phyloP scores from a whole-genome alignment of 1,284 basidiomycete species.

The Apiotrichum sp. region DNA sequence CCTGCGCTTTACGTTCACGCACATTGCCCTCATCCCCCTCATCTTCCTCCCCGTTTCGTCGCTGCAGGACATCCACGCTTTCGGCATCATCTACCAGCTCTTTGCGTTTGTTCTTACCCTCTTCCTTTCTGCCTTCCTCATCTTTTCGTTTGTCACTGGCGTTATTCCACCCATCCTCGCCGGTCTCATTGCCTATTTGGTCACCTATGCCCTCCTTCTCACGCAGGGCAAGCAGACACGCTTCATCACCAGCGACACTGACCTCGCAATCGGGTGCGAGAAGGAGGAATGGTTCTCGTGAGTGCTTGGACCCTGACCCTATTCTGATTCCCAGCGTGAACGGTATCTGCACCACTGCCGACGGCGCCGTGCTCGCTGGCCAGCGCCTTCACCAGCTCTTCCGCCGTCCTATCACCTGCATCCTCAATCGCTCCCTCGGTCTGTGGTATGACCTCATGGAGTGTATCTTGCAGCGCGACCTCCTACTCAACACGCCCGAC shows the following conservation, averaged over 20 bases:
- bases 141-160: neutral
- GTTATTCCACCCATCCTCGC: conserved; percentile 13
- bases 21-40: conserved; percentile 11
- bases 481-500: conserved; percentile 25
- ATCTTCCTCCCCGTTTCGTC: conserved; percentile 17
- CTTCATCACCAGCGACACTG: neutral
- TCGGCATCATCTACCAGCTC: conserved; percentile 1
- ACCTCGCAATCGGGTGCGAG: conserved; percentile 7
- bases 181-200: conserved; percentile 2
- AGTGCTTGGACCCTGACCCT: conserved; percentile 7
- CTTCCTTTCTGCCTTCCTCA: conserved; percentile 1
- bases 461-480: conserved; percentile 33
- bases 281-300: conserved; percentile 30
- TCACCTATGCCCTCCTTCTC: conserved; percentile 1
- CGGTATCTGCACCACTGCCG: conserved; percentile 26
- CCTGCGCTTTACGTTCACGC: conserved; percentile 11
- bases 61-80: conserved; percentile 3
- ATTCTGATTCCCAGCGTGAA: conserved; percentile 23
- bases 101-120: no score
- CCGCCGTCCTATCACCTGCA: conserved; percentile 24
- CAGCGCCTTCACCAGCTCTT: conserved; percentile 25
- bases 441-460: conserved; percentile 34
- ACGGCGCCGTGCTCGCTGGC: conserved; percentile 22
- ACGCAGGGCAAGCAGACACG: conserved; percentile 3
- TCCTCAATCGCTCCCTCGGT: conserved; percentile 33